Conservation (phyloP, 192 early-diverging fungal species). For the Coemansia asiatica region DNA sequence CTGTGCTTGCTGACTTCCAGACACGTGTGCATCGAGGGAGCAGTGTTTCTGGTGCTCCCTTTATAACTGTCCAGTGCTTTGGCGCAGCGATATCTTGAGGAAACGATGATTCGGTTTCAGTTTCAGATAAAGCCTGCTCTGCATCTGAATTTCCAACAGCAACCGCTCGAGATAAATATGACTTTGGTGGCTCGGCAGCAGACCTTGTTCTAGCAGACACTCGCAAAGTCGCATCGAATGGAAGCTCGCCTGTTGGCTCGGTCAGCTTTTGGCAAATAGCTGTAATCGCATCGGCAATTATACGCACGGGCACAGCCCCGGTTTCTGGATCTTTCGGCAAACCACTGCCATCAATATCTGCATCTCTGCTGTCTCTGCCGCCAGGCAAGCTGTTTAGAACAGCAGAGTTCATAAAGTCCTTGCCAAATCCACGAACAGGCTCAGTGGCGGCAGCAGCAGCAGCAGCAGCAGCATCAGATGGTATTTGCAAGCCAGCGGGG, state of each 20-base stretch:
- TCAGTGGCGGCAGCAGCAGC: no score
- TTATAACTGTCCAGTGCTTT: conserved; percentile 42
- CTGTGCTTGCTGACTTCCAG: conserved; percentile 13
- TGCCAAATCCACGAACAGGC: conserved; percentile 39
- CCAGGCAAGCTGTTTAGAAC: conserved; percentile 30
- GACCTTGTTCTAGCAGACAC: conserved; percentile 38
- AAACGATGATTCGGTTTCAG: no score
- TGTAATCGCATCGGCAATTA: conserved; percentile 21
- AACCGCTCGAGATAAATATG: background rate
- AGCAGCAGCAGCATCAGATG: no score
- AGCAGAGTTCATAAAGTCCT: conserved; percentile 47
- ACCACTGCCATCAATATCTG: background rate
- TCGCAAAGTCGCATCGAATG: conserved; percentile 34
- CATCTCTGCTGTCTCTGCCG: conserved; percentile 6
- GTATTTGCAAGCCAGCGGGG: background rate
- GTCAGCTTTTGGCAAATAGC: conserved; percentile 24
- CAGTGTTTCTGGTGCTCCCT: conserved; percentile 37
- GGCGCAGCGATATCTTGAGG: background rate
- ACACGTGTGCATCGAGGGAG: conserved; percentile 33
- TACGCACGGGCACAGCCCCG: conserved; percentile 9
- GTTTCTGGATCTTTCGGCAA: conserved; percentile 25
- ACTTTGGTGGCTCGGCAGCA: conserved; percentile 7
- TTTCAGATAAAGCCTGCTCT: background rate
- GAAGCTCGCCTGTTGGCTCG: conserved; percentile 34
- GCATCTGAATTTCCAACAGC: background rate